phyloP scores from a whole-genome alignment of 106 monocot genomes.

The Dendrobium officinale region DNA sequence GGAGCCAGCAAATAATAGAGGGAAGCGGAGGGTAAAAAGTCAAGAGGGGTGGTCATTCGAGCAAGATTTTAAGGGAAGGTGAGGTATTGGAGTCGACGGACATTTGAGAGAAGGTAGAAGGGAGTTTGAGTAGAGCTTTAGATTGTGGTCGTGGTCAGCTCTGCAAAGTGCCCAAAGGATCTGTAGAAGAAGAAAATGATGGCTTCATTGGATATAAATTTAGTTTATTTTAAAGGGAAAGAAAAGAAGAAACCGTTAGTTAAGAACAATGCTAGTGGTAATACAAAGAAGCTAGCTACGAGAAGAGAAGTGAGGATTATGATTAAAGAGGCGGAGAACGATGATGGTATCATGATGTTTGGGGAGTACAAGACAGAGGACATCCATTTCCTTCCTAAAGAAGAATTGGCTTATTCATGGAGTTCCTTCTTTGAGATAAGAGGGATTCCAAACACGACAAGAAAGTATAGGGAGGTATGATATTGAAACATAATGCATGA shows the following conservation, averaged over 20 bases:
- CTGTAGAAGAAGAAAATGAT: neutral
- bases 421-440: conserved; percentile 7
- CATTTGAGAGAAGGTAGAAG: neutral
- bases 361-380: neutral
- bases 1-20: conserved; percentile 4
- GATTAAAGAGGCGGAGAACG: neutral
- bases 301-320: neutral
- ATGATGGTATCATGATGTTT: neutral
- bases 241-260: neutral
- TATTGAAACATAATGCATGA: neutral
- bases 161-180: neutral
- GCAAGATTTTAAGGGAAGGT: neutral
- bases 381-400: neutral
- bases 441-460: conserved; percentile 15
- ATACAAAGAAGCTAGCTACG: neutral
- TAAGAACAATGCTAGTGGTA: neutral
- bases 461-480: conserved; percentile 12
- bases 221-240: neutral
- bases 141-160: neutral
- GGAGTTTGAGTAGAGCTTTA: neutral
- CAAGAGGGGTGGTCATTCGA: conserved; percentile 1
- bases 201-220: neutral
- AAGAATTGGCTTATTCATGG: neutral
- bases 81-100: neutral
- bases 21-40: conserved; percentile 1